Base-by-base conservation (phyloP, 208 protist species). In the Crithidia bombi region DNA sequence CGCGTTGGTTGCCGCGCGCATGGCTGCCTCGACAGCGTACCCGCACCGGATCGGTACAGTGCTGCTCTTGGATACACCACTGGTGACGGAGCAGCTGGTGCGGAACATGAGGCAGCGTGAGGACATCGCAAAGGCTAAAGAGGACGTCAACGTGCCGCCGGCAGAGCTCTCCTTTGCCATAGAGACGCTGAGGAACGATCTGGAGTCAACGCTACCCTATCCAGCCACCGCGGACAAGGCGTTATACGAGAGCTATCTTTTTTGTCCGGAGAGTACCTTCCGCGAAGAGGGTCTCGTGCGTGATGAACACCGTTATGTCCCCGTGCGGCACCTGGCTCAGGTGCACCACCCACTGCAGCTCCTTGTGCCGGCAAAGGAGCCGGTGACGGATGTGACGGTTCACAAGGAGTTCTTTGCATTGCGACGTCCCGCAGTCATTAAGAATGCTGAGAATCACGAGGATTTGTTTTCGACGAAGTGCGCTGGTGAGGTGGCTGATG, bases 351-450 rank as follows among this genome's bases (percentile, higher is more conserved):
- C 91, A 17, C 63, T 91, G 70, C 88, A 96, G 69, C 69, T 96
- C 10, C 35, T 96, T 19, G 75, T 89, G 46, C 91, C 91, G n/a
- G 49, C 75, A 7, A 70, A 46, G 15, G 70, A 75, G 25, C 56
- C 79, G 10, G 52, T 92, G 46, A 56, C 75, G 9, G 91, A 96
- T 43, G 80, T 82, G 15, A 69, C 46, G 1, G 62, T 83, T 15
- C 88, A 94, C 79, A 96, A 90, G 75, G 85, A 94, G 32, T 80
- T 93, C 33, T 90, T 96, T 64, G 68, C 78, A 17, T 44, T 94
- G 5, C 84, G 91, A 14, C 81, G 85, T 2, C 79, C 83, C 3
- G 76, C 78, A 25, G 71, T 82, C 9, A 69, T 96, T 23, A 94
- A 96, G 64, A 67, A 72, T 5, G 88, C 87, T 15, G 49, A 75